Evolutionary conservation across 2,329 filamentous ascomycete species (phyloP), one percentile per base, ranked within the genome.

Genomic region (Xylariaceae sp.): DNA sequence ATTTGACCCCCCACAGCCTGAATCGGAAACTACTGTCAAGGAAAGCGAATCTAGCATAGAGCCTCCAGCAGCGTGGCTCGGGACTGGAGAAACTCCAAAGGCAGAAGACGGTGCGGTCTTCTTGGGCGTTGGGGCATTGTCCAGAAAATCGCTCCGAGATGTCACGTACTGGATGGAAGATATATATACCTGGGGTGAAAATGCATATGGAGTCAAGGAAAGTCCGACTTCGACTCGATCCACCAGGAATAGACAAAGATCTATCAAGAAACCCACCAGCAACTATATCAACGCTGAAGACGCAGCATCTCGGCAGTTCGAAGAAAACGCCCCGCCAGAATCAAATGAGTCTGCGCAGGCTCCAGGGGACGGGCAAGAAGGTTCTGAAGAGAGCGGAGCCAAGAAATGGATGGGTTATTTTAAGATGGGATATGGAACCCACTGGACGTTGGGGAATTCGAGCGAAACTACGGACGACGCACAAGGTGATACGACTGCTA

Each of bases 101-200:
- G 79, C 87, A 9, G 82, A 89, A 51, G 93, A 97, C 66, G 93
- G 93, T 16, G 84, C 90, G 7, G 82, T 97, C 33, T 97, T 97
- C 63, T 80, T 93, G 6, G 93, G 93, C 0, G 78, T 87, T 1
- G 90, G 90, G 3, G 81, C 83, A 7, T 69, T 97, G 42, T 87
- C 88, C 12, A 79, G 84, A 48, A 78, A 79, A 16, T 93, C 90
- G 0, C 65, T 96, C 42, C 78, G 84, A 44, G 84, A 87, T 61
- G 67, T 97, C 22, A 87, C 88, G 1, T 82, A 87, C 50, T 97
- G 93, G 93, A 87, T 94, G 78, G 89, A 95, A 68, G 88, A 89
- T 63, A 78, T 97, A 2, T 96, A 94, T 69, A 85, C 79, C 31
- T 90, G 90, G 76, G 93, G 92, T 2, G 84, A 89, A 47, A 80